These are phyloP conservation scores for Phytophthora kernoviae DNA, from an alignment of 352 stramenopile species.

Conservation along the genomic window DNA sequence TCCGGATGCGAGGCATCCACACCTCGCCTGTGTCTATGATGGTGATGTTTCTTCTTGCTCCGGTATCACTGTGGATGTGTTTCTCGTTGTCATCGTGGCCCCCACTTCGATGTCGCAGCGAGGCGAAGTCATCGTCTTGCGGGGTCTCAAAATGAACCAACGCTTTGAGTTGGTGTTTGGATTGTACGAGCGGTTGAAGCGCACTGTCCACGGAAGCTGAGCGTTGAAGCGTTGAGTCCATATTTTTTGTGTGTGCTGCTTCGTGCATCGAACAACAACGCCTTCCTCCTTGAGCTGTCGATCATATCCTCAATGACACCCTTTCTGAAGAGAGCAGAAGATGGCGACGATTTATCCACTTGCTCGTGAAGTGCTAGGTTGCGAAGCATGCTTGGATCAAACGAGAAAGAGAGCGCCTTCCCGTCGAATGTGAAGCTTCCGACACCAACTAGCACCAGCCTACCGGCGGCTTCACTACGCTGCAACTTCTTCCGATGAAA, in stretches of 20 bases:
- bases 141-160: slow-evolving; percentile 1
- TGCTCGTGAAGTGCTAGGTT: slow-evolving; percentile 12
- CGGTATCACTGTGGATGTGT: neutral
- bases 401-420: slow-evolving; percentile 48
- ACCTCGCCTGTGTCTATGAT: slow-evolving; percentile 7
- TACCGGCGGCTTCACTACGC: slow-evolving; percentile 24
- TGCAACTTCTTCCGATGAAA: slow-evolving; percentile 49
- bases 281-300: slow-evolving; percentile 15
- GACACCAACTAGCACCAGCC: slow-evolving; percentile 36
- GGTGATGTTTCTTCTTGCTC: slow-evolving; percentile 3
- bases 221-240: slow-evolving; percentile 14
- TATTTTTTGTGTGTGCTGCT: neutral
- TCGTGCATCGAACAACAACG: slow-evolving; percentile 3
- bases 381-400: slow-evolving; percentile 43
- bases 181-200: slow-evolving; percentile 2
- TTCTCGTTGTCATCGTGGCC: slow-evolving; percentile 6
- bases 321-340: slow-evolving; percentile 18
- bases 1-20: neutral
- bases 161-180: slow-evolving; percentile 8
- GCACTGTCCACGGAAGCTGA: slow-evolving; percentile 23
- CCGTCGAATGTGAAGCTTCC: slow-evolving; percentile 53
- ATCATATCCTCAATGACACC: neutral
- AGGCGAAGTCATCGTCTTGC: neutral
- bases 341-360: slow-evolving; percentile 8
- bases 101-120: neutral